phyloP scores from a whole-genome alignment of 768 basidiomycete genomes.

The Fomitopsis pulvina region DNA sequence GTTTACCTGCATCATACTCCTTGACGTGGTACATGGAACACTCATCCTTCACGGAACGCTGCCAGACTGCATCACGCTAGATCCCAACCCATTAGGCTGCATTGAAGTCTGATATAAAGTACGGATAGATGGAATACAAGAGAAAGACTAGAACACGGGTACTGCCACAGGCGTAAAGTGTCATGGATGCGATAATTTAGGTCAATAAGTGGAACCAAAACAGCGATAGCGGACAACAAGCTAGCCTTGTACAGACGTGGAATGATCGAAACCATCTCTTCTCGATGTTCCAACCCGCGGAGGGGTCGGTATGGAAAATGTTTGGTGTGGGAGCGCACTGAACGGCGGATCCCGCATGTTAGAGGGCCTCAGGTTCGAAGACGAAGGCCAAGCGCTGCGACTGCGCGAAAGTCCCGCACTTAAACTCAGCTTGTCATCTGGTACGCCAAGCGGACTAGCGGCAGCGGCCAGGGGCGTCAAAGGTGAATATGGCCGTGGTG shows the following conservation, averaged over 20 bases:
- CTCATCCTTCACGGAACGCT: background rate
- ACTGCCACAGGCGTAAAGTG: background rate
- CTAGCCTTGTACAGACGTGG: background rate
- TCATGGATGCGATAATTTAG: slow-evolving; percentile 3
- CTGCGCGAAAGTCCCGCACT: slow-evolving; percentile 50
- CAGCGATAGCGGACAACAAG: background rate
- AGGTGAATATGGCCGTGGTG: slow-evolving; percentile 56
- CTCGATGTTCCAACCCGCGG: slow-evolving; percentile 12
- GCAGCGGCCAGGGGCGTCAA: slow-evolving; percentile 44
- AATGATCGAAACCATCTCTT: slow-evolving; percentile 3
- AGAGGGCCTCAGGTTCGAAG: slow-evolving; percentile 4
- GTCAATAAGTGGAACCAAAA: background rate
- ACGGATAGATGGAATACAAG: background rate
- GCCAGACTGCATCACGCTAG: background rate
- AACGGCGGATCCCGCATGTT: slow-evolving; percentile 36
- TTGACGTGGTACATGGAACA: too few relatives aligned
- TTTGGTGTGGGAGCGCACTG: slow-evolving; percentile 47
- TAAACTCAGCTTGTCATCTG: slow-evolving; percentile 43
- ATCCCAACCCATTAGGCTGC: background rate
- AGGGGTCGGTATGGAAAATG: slow-evolving; percentile 36
- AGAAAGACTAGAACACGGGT: background rate
- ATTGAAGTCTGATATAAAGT: background rate
- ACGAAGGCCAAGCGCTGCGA: slow-evolving; percentile 28
- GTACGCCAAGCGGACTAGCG: slow-evolving; percentile 19
- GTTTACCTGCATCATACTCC: slow-evolving; percentile 2